Evolutionary conservation across 208 protist species (phyloP), one percentile per base, ranked within the genome.

Genomic region (Leptomonas pyrrhocoris): DNA sequence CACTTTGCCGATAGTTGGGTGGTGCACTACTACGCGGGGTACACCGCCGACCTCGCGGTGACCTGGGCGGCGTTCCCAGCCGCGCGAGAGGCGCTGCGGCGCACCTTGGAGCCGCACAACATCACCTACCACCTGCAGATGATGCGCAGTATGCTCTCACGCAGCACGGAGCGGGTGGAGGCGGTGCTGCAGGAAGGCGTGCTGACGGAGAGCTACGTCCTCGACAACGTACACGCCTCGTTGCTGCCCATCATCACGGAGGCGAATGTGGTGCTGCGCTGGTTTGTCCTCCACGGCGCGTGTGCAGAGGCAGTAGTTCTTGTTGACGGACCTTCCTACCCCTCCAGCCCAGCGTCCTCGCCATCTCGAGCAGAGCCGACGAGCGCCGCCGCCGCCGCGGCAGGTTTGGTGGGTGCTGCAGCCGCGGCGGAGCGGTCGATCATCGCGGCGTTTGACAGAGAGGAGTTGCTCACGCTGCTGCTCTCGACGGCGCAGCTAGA

Each of bases 1-100:
- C 95, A 98, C 80, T 99, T 99, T 79, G 77, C 83, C 16, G 98
- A 99, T 82, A 99, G 98, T 79, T 99, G 98, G 98, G 88, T 99
- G 12, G 96, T 99, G 50, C 85, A 96, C 58, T 98, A 98, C 74
- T 99, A 99, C 83, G 93, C 99, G 74, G 98, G 98, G 27, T 95
- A 94, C 79, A 96, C 88, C 0, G 94, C 98, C 21, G 98, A 99
- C 67, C 75, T 99, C 13, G 85, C 84, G 1, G 58, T 94, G 11
- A 80, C 82, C 38, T 99, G 98, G 98, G 79, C 85, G 3, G 61
- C 77, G 3, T 99, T 98, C 64, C 96, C 92, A 36, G 97, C 98
- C 0, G 98, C 98, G 0, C 85, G 73, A 7, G 42, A 48, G 13
- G 98, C 98, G 19, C 86, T 99, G 11, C 81, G 76, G 23, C 95